phyloP scores from a whole-genome alignment of 1,284 basidiomycete genomes.

The Crucibulum parvulum region DNA sequence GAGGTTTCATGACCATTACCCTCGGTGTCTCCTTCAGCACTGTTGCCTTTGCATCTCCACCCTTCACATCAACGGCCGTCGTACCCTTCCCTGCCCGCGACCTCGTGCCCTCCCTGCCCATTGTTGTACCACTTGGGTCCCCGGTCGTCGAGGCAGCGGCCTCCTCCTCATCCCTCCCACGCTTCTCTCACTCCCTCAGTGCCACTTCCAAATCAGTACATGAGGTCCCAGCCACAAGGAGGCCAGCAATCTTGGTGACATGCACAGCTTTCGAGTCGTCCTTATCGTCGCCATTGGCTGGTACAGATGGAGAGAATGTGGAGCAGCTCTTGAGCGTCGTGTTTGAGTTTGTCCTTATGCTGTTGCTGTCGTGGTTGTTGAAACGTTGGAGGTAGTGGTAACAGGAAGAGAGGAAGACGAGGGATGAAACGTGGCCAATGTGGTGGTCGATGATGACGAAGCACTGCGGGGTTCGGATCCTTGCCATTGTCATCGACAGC shows the following conservation, averaged over 20 bases:
- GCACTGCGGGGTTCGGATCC: no score
- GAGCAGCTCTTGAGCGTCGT: no score
- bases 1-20: no score
- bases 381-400: no score
- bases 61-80: background rate
- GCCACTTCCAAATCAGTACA: constrained; percentile 70
- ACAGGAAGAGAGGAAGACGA: no score
- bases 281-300: no score
- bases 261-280: constrained; percentile 36
- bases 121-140: background rate
- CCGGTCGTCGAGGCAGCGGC: background rate
- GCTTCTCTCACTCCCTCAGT: constrained; percentile 68
- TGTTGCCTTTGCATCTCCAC: background rate
- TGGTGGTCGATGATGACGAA: no score
- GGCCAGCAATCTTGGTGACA: constrained; percentile 69
- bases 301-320: no score
- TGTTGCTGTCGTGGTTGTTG: no score
- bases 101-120: background rate
- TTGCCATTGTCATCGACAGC: no score
- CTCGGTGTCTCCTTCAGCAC: background rate
- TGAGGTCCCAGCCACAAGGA: constrained; percentile 74
- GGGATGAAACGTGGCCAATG: no score
- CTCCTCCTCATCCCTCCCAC: constrained; percentile 14
- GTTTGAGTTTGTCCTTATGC: no score
- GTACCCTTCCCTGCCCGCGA: background rate